phyloP scores from a whole-genome alignment of 2,329 filamentous ascomycete genomes.

The Pezicula neosporulosa region DNA sequence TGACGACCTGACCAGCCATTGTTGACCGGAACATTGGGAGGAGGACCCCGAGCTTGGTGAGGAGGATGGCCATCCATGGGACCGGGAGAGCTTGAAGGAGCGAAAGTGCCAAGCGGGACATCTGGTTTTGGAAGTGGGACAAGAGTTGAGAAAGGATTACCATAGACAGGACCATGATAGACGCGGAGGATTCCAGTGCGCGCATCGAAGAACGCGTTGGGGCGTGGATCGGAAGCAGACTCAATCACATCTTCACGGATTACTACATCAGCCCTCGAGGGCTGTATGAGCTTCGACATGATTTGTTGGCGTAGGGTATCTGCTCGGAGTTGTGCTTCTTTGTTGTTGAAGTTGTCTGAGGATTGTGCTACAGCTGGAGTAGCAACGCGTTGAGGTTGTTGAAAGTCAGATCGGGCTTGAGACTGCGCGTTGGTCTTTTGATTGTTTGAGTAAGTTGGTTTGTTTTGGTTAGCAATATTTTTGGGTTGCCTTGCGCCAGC shows the following conservation, averaged over 20 bases:
- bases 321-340: not conserved
- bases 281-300: slow-evolving; percentile 41
- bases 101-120: slow-evolving; percentile 35
- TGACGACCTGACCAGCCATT: not conserved
- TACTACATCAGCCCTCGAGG: slow-evolving; percentile 45
- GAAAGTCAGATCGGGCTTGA: too few species aligned
- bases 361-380: not conserved
- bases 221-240: slow-evolving; percentile 46
- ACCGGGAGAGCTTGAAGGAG: slow-evolving; percentile 4
- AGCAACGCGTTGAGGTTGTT: too few species aligned
- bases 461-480: not conserved
- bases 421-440: too few species aligned
- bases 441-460: not conserved
- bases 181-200: slow-evolving; percentile 49
- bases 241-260: slow-evolving; percentile 55
- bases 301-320: not conserved
- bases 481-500: too few species aligned
- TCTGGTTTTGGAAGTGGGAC: slow-evolving; percentile 38
- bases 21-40: slow-evolving; percentile 1
- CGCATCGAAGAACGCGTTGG: slow-evolving; percentile 58
- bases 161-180: slow-evolving; percentile 54
- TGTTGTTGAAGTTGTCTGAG: not conserved
- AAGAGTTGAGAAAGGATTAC: slow-evolving; percentile 43
- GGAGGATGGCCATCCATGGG: slow-evolving; percentile 33
- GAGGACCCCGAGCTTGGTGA: slow-evolving; percentile 2